phyloP scores from a whole-genome alignment of 345 rosid species.

The Syzygium aromaticum region DNA sequence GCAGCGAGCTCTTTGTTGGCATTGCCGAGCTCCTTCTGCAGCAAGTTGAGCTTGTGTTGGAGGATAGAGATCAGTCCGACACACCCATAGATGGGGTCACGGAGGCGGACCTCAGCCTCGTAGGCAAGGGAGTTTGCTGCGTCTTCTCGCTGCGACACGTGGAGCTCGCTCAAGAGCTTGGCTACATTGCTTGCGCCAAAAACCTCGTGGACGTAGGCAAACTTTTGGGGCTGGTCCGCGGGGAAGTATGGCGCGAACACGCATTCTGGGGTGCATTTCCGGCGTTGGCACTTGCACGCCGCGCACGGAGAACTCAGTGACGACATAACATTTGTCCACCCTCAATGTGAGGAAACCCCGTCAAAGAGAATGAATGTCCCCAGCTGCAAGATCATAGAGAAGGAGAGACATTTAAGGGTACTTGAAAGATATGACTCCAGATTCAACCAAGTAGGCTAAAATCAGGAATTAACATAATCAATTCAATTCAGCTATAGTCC shows the following conservation, averaged over 20 bases:
- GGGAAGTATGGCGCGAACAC: conserved; percentile 81
- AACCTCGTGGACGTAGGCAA: conserved; percentile 43
- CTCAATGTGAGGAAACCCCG: not conserved
- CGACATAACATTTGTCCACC: conserved; percentile 29
- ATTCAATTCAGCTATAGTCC: not conserved
- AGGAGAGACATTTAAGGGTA: no score
- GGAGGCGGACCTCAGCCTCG: conserved; percentile 74
- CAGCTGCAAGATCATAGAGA: not conserved
- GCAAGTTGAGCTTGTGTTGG: conserved; percentile 49
- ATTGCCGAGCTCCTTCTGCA: conserved; percentile 50
- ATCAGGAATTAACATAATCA: not conserved
- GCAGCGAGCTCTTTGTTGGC: conserved; percentile 6
- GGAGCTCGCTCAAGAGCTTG: conserved; percentile 58
- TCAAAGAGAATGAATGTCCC: not conserved
- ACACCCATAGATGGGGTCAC: conserved; percentile 84
- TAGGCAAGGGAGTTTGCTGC: conserved; percentile 73
- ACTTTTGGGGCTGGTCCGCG: conserved; percentile 65
- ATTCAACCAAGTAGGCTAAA: not conserved
- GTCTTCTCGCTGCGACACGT: conserved; percentile 43
- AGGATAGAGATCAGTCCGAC: conserved; percentile 65
- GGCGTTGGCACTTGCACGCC: conserved; percentile 63
- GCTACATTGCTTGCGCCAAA: conserved; percentile 78
- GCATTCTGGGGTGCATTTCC: conserved; percentile 80
- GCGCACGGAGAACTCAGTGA: conserved; percentile 69
- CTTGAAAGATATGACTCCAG: not conserved